phyloP scores from a whole-genome alignment of 108 stramenopile genomes.

The Nitzschia putrida region DNA sequence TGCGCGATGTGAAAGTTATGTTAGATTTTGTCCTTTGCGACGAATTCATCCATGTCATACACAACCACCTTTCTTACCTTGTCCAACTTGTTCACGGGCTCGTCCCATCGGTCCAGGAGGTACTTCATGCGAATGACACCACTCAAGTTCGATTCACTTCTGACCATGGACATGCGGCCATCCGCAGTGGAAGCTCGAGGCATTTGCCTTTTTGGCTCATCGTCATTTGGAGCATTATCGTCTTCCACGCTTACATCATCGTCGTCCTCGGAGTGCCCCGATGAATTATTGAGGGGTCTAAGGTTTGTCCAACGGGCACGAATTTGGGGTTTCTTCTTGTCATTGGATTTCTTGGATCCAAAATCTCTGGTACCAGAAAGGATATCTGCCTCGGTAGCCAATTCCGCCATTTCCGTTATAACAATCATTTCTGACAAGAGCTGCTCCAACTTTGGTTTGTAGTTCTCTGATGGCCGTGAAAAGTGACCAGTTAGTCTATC shows the following conservation, averaged over 20 bases:
- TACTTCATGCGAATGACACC: constrained; percentile 38
- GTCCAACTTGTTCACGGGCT: constrained; percentile 64
- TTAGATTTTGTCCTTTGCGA: too few species aligned
- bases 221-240: background rate
- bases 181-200: background rate
- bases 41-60: too few species aligned
- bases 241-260: background rate
- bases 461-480: constrained; percentile 14
- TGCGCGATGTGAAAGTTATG: background rate
- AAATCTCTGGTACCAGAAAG: constrained; percentile 4
- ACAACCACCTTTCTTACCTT: constrained; percentile 30
- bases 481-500: background rate
- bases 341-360: background rate
- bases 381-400: constrained; percentile 43
- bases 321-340: background rate
- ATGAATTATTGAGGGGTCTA: too few species aligned
- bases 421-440: constrained; percentile 52
- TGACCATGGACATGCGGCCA: background rate
- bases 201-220: too few species aligned
- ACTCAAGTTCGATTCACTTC: constrained; percentile 2
- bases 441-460: constrained; percentile 58
- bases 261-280: background rate
- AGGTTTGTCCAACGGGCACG: constrained; percentile 13
- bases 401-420: constrained; percentile 66
- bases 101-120: constrained; percentile 77